Conservation (phyloP, 331 rosid genomes). For the Malus hybrid region DNA sequence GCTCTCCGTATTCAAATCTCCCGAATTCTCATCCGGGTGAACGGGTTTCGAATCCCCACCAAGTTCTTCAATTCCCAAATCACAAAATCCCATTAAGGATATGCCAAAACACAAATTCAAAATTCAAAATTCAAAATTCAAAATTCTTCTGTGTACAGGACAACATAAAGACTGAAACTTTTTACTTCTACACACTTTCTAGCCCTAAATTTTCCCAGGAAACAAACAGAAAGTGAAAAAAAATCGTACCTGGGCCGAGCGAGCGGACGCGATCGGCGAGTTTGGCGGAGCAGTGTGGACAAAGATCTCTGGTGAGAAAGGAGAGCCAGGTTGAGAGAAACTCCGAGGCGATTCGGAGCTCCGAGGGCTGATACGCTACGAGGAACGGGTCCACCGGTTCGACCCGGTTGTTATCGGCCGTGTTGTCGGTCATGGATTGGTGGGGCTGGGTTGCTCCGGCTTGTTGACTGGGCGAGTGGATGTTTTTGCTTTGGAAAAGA, state of each 20-base stretch:
- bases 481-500: background rate
- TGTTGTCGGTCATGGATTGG: background rate
- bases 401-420: conserved; percentile 12
- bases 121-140: background rate
- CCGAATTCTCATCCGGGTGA: conserved; percentile 2
- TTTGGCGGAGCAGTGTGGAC: conserved; percentile 43
- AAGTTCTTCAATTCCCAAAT: conserved; percentile 18
- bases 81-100: background rate
- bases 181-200: background rate
- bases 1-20: conserved; percentile 2
- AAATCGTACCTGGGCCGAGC: conserved; percentile 50
- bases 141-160: background rate
- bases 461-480: background rate
- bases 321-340: conserved; percentile 83
- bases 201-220: background rate
- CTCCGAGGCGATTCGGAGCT: conserved; percentile 84
- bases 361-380: conserved; percentile 51
- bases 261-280: conserved; percentile 75
- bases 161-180: background rate
- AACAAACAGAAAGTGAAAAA: background rate
- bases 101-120: background rate
- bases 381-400: conserved; percentile 53
- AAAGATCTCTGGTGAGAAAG: conserved; percentile 83
- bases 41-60: conserved; percentile 10
- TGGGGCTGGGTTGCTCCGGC: background rate